Percentiles rank a stretch among this genome's conserved stretches.
These are phyloP conservation scores for Penicillium sp. DNA, from an alignment of 2,329 filamentous ascomycete species.

Conservation along the genomic window DNA sequence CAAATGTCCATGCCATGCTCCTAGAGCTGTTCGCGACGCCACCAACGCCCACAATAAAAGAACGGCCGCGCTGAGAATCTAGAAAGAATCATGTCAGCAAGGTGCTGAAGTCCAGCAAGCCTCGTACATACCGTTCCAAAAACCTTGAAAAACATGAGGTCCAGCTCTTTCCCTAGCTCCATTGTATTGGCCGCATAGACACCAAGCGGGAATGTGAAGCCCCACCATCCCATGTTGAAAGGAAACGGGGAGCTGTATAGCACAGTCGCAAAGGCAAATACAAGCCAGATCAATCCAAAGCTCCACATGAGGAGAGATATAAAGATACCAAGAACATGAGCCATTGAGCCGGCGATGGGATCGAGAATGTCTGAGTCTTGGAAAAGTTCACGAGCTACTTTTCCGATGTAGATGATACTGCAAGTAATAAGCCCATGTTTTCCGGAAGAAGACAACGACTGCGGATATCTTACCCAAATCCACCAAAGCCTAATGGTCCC, in stretches of 20 bases:
- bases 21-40: conserved; percentile 44
- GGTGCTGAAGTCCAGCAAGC: background rate
- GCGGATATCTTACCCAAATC: conserved; percentile 48
- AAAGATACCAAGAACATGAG: conserved; percentile 60
- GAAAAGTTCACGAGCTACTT: conserved; percentile 45
- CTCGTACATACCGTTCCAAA: conserved; percentile 45
- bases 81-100: background rate
- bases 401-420: conserved; percentile 52
- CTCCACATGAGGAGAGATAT: conserved; percentile 58
- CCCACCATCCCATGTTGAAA: conserved; percentile 63
- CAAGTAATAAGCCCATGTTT: conserved; percentile 17
- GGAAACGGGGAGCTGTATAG: conserved; percentile 47
- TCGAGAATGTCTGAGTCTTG: conserved; percentile 39
- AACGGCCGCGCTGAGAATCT: conserved; percentile 49
- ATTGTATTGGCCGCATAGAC: conserved; percentile 44
- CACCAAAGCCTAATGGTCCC: conserved; percentile 66
- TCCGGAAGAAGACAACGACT: background rate
- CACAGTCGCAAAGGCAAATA: conserved; percentile 51
- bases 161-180: conserved; percentile 49
- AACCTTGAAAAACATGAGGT: conserved; percentile 54
- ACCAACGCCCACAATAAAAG: conserved; percentile 55
- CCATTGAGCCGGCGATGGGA: conserved; percentile 50
- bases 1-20: conserved; percentile 47
- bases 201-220: conserved; percentile 58
- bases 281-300: conserved; percentile 56